Conservation (phyloP, 495 filamentous ascomycete genomes). For the Penicillium paradoxum region DNA sequence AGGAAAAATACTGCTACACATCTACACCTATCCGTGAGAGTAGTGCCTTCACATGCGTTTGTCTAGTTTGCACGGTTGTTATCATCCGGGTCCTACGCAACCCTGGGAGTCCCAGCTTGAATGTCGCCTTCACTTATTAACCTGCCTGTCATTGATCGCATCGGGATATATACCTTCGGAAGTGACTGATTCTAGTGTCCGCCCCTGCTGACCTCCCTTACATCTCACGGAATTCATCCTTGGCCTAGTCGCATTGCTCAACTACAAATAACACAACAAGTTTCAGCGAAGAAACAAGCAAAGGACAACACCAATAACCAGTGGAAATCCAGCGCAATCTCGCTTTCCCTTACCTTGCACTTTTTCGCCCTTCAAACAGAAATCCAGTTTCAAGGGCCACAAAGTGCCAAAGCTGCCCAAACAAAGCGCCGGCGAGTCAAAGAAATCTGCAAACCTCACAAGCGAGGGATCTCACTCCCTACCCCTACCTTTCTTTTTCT, state of each 20-base stretch:
- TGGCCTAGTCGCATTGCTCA: background rate
- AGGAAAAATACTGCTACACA: too few relatives aligned
- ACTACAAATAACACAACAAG: background rate
- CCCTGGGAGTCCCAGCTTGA: background rate
- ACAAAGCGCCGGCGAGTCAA: background rate
- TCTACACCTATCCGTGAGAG: too few relatives aligned
- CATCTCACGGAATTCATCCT: background rate
- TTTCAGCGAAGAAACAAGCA: background rate
- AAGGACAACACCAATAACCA: background rate
- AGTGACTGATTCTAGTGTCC: background rate
- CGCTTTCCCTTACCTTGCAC: background rate
- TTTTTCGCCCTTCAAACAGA: background rate
- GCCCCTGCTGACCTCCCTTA: background rate
- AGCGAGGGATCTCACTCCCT: background rate
- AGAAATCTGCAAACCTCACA: background rate
- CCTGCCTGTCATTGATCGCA: background rate
- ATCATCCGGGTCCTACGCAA: background rate
- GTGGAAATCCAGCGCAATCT: background rate
- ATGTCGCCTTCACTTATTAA: background rate
- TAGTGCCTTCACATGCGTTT: conserved; percentile 15
- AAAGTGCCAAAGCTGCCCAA: background rate
- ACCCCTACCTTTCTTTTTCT: background rate
- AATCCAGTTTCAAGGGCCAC: background rate
- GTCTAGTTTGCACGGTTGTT: conserved; percentile 21
- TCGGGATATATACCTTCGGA: background rate